Conservation (phyloP, 2,329 filamentous ascomycete species). For the Ophiostoma sp. region DNA sequence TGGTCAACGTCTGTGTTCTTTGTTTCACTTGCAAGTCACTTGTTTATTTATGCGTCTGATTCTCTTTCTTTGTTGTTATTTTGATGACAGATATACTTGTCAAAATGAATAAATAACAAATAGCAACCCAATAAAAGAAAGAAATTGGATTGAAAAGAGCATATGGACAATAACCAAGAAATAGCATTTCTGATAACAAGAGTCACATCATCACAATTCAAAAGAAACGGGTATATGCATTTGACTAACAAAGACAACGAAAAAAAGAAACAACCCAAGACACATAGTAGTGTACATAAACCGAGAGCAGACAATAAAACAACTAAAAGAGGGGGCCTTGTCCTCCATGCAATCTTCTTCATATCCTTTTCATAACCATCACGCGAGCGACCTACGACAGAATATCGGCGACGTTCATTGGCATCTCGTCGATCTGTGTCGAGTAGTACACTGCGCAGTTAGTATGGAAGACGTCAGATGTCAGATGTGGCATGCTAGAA, state of each 20-base stretch:
- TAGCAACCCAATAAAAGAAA: not conserved
- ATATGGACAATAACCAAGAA: too few species aligned
- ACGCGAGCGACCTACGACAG: conserved; percentile 31
- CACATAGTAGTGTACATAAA: conserved; percentile 10
- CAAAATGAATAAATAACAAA: too few species aligned
- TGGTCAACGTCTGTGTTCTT: too few species aligned
- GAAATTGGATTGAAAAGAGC: too few species aligned
- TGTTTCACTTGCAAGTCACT: too few species aligned
- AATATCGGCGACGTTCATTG: conserved; percentile 78
- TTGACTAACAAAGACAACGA: conserved; percentile 1
- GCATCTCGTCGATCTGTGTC: conserved; percentile 97
- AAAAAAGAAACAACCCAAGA: not conserved
- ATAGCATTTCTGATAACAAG: too few species aligned
- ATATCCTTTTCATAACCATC: conserved; percentile 10
- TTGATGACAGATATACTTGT: too few species aligned
- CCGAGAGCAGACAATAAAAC: not conserved
- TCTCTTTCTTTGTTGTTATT: not conserved
- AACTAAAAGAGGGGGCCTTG: not conserved
- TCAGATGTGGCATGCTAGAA: not conserved
- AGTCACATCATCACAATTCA: not conserved
- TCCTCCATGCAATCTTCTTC: conserved; percentile 8
- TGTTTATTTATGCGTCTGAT: too few species aligned
- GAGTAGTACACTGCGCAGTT: conserved; percentile 71
- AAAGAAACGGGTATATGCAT: conserved; percentile 16
- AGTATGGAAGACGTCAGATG: not conserved